These are phyloP conservation scores for Endoconidiophora laricicola DNA, from an alignment of 2,329 filamentous ascomycete genomes.

Conservation along the genomic window DNA sequence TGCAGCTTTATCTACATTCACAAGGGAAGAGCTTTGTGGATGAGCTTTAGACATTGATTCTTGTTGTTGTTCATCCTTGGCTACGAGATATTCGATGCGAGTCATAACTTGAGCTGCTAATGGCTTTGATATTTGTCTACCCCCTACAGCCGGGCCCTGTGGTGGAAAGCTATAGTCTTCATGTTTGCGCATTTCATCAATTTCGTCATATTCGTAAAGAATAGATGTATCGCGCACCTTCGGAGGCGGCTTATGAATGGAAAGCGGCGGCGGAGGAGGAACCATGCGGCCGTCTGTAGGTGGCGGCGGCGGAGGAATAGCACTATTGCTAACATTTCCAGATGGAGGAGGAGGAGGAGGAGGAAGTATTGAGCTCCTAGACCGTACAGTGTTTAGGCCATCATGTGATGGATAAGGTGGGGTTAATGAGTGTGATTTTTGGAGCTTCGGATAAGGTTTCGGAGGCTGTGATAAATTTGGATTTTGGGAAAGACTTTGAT, in stretches of 20 bases:
- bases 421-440: neutral
- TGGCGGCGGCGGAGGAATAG: conserved; percentile 4
- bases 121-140: neutral
- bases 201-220: conserved; percentile 5
- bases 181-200: conserved; percentile 3
- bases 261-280: neutral
- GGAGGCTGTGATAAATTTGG: neutral
- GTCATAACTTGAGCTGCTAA: neutral
- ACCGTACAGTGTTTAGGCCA: no score
- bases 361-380: neutral
- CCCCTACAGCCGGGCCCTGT: neutral
- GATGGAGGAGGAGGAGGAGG: neutral
- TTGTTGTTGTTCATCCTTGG: no score
- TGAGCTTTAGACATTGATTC: neutral
- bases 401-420: neutral
- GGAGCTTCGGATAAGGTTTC: neutral
- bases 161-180: conserved; percentile 4
- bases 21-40: neutral
- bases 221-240: neutral
- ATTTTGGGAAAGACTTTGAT: no score
- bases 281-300: neutral
- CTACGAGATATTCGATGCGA: neutral
- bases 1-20: neutral
- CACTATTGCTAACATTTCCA: neutral
- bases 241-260: neutral